Evolutionary conservation across 768 basidiomycete species (phyloP).

Genomic region (Paxillus rubicundulus): DNA sequence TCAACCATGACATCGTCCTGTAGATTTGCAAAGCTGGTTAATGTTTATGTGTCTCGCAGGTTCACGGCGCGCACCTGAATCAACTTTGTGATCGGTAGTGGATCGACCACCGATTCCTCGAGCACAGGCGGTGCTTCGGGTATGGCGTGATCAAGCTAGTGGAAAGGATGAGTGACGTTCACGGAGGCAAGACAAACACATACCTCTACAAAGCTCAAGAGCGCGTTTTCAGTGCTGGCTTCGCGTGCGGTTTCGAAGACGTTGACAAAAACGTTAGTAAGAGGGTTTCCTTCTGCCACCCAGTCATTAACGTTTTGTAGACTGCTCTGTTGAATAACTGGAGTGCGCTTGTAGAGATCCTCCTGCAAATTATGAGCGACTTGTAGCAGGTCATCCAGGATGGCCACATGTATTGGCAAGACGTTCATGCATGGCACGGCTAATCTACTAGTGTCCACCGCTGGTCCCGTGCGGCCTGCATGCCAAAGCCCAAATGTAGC

Average conservation of each 20-base stretch:
- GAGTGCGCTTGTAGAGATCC: slow-evolving; percentile 37
- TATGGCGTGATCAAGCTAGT: slow-evolving; percentile 37
- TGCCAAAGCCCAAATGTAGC: slow-evolving; percentile 49
- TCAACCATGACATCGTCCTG: slow-evolving; percentile 37
- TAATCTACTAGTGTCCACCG: slow-evolving; percentile 36
- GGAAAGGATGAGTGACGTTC: neutral
- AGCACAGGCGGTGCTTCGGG: slow-evolving; percentile 16
- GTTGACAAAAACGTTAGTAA: slow-evolving; percentile 46
- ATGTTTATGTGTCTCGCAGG: neutral
- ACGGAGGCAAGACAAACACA: slow-evolving; percentile 4
- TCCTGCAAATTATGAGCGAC: slow-evolving; percentile 34
- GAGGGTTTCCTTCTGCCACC: slow-evolving; percentile 31
- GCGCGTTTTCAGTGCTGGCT: slow-evolving; percentile 5
- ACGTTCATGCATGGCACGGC: slow-evolving; percentile 47
- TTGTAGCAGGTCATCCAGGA: slow-evolving; percentile 19
- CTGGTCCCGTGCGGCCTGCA: slow-evolving; percentile 38
- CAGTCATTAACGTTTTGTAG: slow-evolving; percentile 36
- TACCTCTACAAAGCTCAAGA: slow-evolving; percentile 38
- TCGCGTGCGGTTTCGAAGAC: slow-evolving; percentile 38
- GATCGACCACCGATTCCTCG: slow-evolving; percentile 12
- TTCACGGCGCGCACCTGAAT: slow-evolving; percentile 22
- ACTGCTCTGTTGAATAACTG: slow-evolving; percentile 42
- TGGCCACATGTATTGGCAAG: slow-evolving; percentile 36
- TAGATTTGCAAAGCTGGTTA: neutral
- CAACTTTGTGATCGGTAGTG: slow-evolving; percentile 20